phyloP scores from a whole-genome alignment of 2,329 filamentous ascomycete genomes.

The Trichoderma cornu-damae region DNA sequence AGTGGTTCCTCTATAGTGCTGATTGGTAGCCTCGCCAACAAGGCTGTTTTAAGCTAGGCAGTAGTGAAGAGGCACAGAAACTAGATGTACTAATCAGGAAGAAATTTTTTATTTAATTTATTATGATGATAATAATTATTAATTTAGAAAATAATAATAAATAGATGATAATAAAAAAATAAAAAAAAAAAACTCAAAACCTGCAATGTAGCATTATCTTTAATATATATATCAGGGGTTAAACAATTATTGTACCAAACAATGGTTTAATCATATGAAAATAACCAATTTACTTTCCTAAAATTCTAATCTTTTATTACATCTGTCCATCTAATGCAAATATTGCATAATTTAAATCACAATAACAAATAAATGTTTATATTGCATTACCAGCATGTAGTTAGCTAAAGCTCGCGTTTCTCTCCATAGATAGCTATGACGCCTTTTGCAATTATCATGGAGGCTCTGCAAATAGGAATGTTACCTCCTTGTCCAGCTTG shows the following conservation, averaged over 20 bases:
- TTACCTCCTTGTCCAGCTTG: neutral
- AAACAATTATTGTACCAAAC: no score
- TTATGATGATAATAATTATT: neutral
- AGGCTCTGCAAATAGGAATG: constrained; percentile 1
- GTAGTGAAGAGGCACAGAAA: neutral
- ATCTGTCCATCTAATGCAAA: no score
- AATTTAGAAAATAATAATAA: neutral
- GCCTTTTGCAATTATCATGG: neutral
- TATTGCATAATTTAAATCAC: no score
- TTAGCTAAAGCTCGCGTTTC: neutral
- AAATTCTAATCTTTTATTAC: neutral
- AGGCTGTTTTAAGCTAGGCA: constrained; percentile 3
- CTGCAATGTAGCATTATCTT: no score
- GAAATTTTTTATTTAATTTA: neutral
- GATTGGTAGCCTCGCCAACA: constrained; percentile 9
- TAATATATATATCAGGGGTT: no score
- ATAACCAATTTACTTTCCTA: no score
- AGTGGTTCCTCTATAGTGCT: neutral
- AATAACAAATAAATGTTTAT: neutral
- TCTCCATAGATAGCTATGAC: neutral
- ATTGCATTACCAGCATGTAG: neutral
- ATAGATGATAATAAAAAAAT: neutral
- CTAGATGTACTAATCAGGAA: neutral
- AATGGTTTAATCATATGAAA: no score
- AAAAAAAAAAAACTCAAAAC: neutral